Evolutionary conservation across 768 basidiomycete genomes (phyloP), one percentile per base, ranked within the genome.

Genomic region (Suillus discolor): DNA sequence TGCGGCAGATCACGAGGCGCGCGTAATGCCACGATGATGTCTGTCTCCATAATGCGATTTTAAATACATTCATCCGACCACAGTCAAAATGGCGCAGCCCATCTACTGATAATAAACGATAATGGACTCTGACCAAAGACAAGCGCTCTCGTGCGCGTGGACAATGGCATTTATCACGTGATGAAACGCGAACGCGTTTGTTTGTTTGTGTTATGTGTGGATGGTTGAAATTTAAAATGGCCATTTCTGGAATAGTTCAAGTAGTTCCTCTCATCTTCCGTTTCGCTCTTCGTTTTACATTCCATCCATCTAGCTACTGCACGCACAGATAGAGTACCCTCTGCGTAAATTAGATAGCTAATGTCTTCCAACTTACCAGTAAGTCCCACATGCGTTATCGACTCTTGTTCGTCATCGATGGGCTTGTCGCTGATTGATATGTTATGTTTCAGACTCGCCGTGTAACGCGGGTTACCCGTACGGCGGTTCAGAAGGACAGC

Each of bases 401-500:
- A 49, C 4, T 25, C 18, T 42, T 16, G 36, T 7, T n/a, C 36
- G 42, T 41, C 28, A 44, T 31, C 20, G 34, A 36, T n/a, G 20
- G 20, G 20, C 18, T 55, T 45, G 8, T 57, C 38, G 18, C 28
- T 41, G 7, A 57, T 63, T 41, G 62, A 62, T 31, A 31, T n/a
- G 45, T 18, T 4, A 62, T n/a, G 39, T 20, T 6, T 12, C 68
- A 91, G 90, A 83, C 87, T 64, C 87, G 90, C 70, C 87, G 90
- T 78, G 84, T 85, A 57, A 85, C 86, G 65, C 83, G 87, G 75
- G 79, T 83, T 49, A 81, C 84, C 64, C 85, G 86, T 69, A 78
- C 79, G 31, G 77, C 82, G 63, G 81, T 84, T 57, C 81, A 80
- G 72, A 87, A 86, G 73, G 86, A 88, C 73, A 84, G 79, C 73